Base-by-base conservation (phyloP, 2,329 filamentous ascomycete species). In the Colletotrichum musae region DNA sequence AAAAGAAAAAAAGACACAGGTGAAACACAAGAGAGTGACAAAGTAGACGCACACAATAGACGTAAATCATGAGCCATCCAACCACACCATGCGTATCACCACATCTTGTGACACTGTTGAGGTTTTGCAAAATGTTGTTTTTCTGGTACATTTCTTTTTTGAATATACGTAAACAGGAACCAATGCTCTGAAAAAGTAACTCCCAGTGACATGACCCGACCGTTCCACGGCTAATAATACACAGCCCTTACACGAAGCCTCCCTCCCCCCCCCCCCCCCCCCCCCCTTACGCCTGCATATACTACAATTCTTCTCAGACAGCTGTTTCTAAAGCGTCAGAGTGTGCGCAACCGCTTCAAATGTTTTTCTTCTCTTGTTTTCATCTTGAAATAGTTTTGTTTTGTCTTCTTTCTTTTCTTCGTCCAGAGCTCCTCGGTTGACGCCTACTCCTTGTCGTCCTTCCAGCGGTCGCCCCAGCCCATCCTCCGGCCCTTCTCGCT, bases 401-500 rank as follows among this genome's bases (percentile, higher is more conserved):
- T 60, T 15, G 26, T 58, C 39, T 18, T 12, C 26, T 54, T 66
- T 56, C 36, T 4, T 52, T 47, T 18, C 48, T 28, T 39, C 45
- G 18, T 51, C 43, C 36, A 18, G 18, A n/a, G 41, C 52, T 21
- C 16, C 21, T 39, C 6, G 15, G 15, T 50, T 12, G 10, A 50
- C 47, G n/a, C 21, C n/a, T 43, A 43, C 10, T 58, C 72, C 69
- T 58, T 72, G 57, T 68, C 71, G 54, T 84, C 80, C 43, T 76
- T 75, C 77, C 81, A 82, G 56, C 82, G 77, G 59, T 78, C 74
- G 47, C 73, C 69, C 72, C 75, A 77, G 48, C 76, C 71, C 43
- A 71, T 73, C 36, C 76, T 78, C 32, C 80, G 77, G 1, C 80
- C 82, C 69, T 82, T 81, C 65, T 87, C 85, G 13, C 80, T 83